phyloP scores from a whole-genome alignment of 225 moss, liverwort and hornwort genomes.

The Thuidium tamariscinum region DNA sequence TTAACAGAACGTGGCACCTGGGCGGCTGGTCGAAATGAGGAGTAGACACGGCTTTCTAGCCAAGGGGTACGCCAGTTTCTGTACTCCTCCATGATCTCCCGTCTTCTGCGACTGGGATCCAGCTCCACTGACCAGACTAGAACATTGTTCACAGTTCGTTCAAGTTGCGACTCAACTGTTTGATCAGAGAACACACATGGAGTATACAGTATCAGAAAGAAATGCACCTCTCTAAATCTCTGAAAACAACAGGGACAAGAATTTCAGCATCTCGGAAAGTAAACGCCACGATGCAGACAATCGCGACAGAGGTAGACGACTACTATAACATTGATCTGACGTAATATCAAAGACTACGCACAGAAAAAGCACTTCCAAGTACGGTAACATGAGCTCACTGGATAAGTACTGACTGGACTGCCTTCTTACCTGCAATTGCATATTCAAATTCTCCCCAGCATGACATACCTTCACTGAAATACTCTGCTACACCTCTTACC shows the following conservation, averaged over 20 bases:
- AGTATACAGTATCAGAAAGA: not conserved
- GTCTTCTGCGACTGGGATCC: conserved; percentile 43
- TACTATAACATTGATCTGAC: not conserved
- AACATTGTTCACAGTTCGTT: conserved; percentile 23
- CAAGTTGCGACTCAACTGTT: conserved; percentile 30
- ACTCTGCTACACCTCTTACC: not conserved
- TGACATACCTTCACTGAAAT: not conserved
- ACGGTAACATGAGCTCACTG: not conserved
- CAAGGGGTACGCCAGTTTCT: conserved; percentile 18
- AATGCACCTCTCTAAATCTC: not conserved
- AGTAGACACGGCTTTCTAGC: not conserved
- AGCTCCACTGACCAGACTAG: conserved; percentile 52
- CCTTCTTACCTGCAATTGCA: not conserved
- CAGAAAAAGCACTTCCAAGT: not conserved
- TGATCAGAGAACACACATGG: not conserved
- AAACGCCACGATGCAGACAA: not conserved
- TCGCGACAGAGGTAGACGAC: not conserved
- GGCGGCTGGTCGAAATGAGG: conserved; percentile 6
- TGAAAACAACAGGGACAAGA: not conserved
- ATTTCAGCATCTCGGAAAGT: not conserved
- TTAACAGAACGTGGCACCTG: conserved; percentile 2
- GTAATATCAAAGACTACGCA: not conserved
- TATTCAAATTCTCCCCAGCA: not conserved
- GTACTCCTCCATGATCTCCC: conserved; percentile 15
- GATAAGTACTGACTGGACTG: not conserved